Evolutionary conservation across 176 grass and related monocot species (phyloP).

Genomic region (Urochloa ruziziensis): DNA sequence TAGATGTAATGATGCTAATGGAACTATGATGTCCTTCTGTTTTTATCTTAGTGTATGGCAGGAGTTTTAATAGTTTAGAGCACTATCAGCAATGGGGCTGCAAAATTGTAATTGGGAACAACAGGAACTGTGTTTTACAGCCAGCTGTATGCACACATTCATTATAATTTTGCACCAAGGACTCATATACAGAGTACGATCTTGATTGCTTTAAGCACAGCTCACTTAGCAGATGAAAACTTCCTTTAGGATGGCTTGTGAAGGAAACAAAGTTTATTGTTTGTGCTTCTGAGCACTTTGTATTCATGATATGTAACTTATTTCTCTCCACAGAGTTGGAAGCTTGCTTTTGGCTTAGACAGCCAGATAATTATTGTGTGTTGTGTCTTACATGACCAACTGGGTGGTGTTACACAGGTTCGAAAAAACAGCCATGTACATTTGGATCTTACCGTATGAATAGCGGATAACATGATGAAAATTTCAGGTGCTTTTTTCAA

Average conservation of each 20-base stretch:
- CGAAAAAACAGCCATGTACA: neutral
- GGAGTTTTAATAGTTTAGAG: too few relatives aligned
- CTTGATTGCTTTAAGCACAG: too few relatives aligned
- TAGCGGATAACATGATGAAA: slow-evolving; percentile 18
- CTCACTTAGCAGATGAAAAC: too few relatives aligned
- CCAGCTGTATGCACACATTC: too few relatives aligned
- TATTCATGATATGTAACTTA: slow-evolving; percentile 57
- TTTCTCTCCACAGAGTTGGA: slow-evolving; percentile 67
- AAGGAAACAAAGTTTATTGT: neutral
- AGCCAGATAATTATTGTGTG: slow-evolving; percentile 78
- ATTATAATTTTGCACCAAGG: too few relatives aligned
- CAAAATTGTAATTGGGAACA: too few relatives aligned
- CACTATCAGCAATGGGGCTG: too few relatives aligned
- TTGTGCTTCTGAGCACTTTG: slow-evolving; percentile 13
- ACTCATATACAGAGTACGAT: too few relatives aligned
- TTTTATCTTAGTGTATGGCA: too few relatives aligned
- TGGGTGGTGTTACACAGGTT: slow-evolving; percentile 93
- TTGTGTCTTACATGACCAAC: slow-evolving; percentile 83
- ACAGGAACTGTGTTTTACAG: too few relatives aligned
- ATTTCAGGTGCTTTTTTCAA: slow-evolving; percentile 79
- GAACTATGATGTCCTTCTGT: too few relatives aligned
- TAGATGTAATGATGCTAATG: too few relatives aligned
- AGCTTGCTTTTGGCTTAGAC: slow-evolving; percentile 95
- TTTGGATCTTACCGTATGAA: neutral
- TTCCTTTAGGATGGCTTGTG: neutral